These are phyloP conservation scores for Atractiella rhizophila DNA, from an alignment of 768 basidiomycete genomes.

Conservation along the genomic window DNA sequence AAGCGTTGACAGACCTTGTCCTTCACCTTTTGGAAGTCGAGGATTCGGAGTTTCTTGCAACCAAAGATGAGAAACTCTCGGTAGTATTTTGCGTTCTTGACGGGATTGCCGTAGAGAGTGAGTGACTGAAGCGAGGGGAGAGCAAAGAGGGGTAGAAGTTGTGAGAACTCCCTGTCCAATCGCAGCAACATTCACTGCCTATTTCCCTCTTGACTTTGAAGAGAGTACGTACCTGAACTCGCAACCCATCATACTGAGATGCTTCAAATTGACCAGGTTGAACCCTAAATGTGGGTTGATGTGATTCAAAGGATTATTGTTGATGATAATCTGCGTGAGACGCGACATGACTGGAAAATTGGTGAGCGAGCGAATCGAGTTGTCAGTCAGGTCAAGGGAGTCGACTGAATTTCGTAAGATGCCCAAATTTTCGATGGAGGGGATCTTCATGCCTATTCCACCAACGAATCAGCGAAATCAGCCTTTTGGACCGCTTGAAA, in stretches of 20 bases:
- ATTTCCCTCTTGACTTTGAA: conserved; percentile 21
- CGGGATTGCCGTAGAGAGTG: conserved; percentile 55
- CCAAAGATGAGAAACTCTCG: conserved; percentile 85
- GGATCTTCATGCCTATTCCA: conserved; percentile 80
- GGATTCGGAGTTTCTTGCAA: conserved; percentile 60
- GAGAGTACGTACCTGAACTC: conserved; percentile 1
- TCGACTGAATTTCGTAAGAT: conserved; percentile 79
- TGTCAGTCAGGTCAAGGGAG: conserved; percentile 80
- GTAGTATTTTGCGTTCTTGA: conserved; percentile 79
- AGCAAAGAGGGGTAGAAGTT: conserved; percentile 23
- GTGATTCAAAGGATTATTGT: conserved; percentile 65
- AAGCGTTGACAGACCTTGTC: conserved; percentile 40
- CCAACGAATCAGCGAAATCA: no score
- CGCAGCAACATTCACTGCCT: background rate
- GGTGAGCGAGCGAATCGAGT: conserved; percentile 51
- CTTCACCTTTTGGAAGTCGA: conserved; percentile 83
- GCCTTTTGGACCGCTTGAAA: background rate
- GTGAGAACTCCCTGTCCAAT: background rate
- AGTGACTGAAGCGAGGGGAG: conserved; percentile 37
- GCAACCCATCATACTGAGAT: conserved; percentile 61
- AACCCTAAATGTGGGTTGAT: conserved; percentile 60
- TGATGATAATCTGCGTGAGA: conserved; percentile 53
- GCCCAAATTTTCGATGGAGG: conserved; percentile 86
- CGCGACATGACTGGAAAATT: conserved; percentile 71
- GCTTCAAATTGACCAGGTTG: conserved; percentile 58